These are phyloP conservation scores for Macroventuria anomochaeta DNA, from an alignment of 2,329 filamentous ascomycete genomes.

Conservation along the genomic window DNA sequence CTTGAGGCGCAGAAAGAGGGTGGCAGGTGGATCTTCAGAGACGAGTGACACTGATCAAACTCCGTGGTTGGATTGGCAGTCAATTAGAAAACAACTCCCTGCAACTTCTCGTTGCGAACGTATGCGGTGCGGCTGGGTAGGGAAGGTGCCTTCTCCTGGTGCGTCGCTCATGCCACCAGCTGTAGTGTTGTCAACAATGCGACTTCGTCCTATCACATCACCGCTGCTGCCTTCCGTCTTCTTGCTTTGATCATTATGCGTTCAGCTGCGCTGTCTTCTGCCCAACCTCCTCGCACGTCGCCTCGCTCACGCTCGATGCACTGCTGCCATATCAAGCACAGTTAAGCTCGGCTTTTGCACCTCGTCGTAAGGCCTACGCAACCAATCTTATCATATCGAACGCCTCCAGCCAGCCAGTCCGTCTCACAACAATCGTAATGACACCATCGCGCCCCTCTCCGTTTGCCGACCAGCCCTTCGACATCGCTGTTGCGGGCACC, in stretches of 20 bases:
- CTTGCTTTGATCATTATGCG: not conserved
- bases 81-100: not conserved
- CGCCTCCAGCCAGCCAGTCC: not conserved
- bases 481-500: not conserved
- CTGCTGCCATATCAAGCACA: not conserved
- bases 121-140: not conserved
- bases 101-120: not conserved
- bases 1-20: slow-evolving; percentile 79
- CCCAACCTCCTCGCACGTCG: not conserved
- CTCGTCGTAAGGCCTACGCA: not conserved
- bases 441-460: not conserved
- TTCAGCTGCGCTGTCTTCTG: not conserved
- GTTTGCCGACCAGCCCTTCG: slow-evolving; percentile 4
- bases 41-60: slow-evolving; percentile 65
- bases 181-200: not conserved
- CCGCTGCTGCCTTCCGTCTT: not conserved
- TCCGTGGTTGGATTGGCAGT: too few relatives aligned
- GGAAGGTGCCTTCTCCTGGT: not conserved
- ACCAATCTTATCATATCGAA: not conserved
- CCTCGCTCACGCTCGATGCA: not conserved
- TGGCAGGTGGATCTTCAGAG: slow-evolving; percentile 80
- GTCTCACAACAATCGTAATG: not conserved
- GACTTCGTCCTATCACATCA: slow-evolving; percentile 1
- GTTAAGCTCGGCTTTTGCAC: not conserved
- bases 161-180: not conserved